Conservation (phyloP, 768 basidiomycete genomes). For the Epithele typhae region DNA sequence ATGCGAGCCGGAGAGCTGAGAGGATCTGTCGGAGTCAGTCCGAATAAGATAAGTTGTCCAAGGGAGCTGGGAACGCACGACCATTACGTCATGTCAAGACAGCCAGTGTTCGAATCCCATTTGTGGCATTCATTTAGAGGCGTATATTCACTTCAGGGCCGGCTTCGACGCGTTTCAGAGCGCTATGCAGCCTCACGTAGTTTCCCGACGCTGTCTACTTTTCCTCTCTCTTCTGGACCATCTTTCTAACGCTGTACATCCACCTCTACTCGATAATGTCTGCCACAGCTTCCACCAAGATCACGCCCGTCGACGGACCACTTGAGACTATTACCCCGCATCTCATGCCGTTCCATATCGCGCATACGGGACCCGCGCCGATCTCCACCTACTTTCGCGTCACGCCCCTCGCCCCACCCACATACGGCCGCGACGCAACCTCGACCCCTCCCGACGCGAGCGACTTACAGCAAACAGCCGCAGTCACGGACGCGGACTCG, state of each 20-base stretch:
- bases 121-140: conserved; percentile 19
- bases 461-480: no score
- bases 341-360: conserved; percentile 82
- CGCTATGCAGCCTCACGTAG: no score
- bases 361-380: conserved; percentile 65
- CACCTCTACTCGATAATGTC: neutral
- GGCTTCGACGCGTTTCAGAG: neutral
- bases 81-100: no score
- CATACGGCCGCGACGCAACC: conserved; percentile 16
- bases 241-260: neutral
- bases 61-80: no score
- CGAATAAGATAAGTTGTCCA: no score
- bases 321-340: no score
- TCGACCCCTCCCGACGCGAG: no score
- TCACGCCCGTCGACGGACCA: no score
- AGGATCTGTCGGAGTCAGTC: no score
- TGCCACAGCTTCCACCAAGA: no score
- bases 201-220: neutral
- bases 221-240: neutral
- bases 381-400: conserved; percentile 71
- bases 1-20: no score
- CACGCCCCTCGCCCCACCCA: conserved; percentile 29
- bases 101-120: conserved; percentile 53
- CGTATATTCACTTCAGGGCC: neutral
- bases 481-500: conserved; percentile 4